Conservation (phyloP, 2,329 filamentous ascomycete genomes). For the Curvularia eragrostidis region DNA sequence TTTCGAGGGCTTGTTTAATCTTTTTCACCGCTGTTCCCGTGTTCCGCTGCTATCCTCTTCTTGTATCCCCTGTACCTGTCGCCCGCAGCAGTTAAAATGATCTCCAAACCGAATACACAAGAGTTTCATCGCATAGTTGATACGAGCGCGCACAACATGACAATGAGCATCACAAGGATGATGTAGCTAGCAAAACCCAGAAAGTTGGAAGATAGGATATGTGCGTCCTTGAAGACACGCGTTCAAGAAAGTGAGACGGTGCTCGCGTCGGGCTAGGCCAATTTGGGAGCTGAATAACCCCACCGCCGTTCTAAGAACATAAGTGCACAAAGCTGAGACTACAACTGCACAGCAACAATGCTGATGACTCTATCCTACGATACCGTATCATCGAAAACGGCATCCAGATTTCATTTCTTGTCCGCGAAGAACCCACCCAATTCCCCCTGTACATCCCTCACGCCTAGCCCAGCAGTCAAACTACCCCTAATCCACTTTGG, state of each 20-base stretch:
- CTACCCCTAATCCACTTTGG: slow-evolving; percentile 87
- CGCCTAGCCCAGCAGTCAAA: slow-evolving; percentile 54
- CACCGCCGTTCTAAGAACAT: not conserved
- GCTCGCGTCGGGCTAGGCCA: slow-evolving; percentile 11
- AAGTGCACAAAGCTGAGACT: not conserved
- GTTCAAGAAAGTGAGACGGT: slow-evolving; percentile 17
- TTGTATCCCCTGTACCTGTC: not conserved
- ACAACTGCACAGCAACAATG: not conserved
- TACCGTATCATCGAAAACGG: not conserved
- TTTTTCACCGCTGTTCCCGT: not conserved
- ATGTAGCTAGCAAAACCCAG: not conserved
- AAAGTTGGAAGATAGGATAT: not conserved
- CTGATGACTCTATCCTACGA: not conserved
- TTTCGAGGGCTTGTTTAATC: not conserved
- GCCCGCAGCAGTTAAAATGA: not conserved
- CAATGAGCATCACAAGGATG: not conserved
- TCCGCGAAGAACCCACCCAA: slow-evolving; percentile 49
- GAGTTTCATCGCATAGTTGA: not conserved
- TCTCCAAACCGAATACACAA: not conserved
- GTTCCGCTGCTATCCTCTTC: not conserved
- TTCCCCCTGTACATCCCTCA: slow-evolving; percentile 53
- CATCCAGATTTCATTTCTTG: slow-evolving; percentile 24
- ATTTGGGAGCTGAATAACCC: slow-evolving; percentile 22
- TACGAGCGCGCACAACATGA: not conserved
- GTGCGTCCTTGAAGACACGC: slow-evolving; percentile 16